Conservation (phyloP, 192 early-diverging fungal species). For the Pilobolus umbonatus region DNA sequence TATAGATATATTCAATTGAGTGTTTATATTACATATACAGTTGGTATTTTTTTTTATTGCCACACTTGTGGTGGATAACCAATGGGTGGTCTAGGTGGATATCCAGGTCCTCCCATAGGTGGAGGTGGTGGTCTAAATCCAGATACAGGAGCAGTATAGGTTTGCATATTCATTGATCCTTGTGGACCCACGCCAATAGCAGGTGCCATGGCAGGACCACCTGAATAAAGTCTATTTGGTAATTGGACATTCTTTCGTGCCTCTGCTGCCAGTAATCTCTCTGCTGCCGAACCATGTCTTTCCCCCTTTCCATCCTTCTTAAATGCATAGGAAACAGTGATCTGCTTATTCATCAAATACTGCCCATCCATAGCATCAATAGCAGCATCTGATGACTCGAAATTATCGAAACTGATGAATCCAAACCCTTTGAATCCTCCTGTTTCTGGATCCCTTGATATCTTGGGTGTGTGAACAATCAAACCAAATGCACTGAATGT, state of each 20-base stretch:
- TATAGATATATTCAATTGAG: too few relatives aligned
- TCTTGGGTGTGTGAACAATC: conserved; percentile 80
- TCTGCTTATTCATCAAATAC: conserved; percentile 90
- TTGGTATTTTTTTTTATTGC: conserved; percentile 1
- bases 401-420: conserved; percentile 88
- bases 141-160: not conserved
- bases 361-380: conserved; percentile 98
- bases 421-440: conserved; percentile 91
- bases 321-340: conserved; percentile 88
- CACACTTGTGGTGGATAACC: not conserved
- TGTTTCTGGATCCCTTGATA: conserved; percentile 80
- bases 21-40: not conserved
- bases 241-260: conserved; percentile 74
- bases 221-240: conserved; percentile 71
- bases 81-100: conserved; percentile 8
- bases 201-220: conserved; percentile 26
- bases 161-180: conserved; percentile 5
- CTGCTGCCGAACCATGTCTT: conserved; percentile 91
- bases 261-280: conserved; percentile 88
- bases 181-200: conserved; percentile 2
- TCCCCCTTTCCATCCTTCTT: conserved; percentile 99
- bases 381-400: conserved; percentile 94
- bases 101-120: conserved; percentile 14
- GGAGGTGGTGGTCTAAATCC: conserved; percentile 21
- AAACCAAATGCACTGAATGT: conserved; percentile 94